Evolutionary conservation across 192 early-diverging fungal genomes (phyloP).

Genomic region (Gryganskiella cystojenkinii): DNA sequence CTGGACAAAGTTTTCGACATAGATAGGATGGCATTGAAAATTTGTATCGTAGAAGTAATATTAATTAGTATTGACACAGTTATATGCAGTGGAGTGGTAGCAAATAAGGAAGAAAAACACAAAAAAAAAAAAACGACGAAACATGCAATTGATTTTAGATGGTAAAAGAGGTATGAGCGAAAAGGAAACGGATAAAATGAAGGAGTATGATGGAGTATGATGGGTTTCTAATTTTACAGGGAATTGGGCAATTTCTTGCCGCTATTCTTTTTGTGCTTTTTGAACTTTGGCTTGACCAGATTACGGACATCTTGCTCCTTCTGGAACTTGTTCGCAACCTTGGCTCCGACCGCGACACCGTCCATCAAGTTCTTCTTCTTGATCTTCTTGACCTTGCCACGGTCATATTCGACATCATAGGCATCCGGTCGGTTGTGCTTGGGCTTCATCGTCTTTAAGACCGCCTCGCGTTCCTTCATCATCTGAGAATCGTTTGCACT

Average conservation of each 20-base stretch:
- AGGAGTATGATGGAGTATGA: not conserved
- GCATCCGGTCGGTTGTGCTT: slow-evolving; percentile 62
- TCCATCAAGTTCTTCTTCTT: slow-evolving; percentile 64
- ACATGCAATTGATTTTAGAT: no score
- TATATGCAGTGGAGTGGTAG: no score
- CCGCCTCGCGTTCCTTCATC: slow-evolving; percentile 40
- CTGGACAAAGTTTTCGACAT: no score
- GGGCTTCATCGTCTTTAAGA: slow-evolving; percentile 59
- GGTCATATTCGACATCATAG: slow-evolving; percentile 80
- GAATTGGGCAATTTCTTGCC: slow-evolving; percentile 35
- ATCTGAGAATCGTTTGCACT: slow-evolving; percentile 15
- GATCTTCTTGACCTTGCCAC: slow-evolving; percentile 78
- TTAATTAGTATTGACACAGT: no score
- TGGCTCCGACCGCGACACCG: slow-evolving; percentile 40
- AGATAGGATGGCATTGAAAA: no score
- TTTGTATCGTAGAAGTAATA: no score
- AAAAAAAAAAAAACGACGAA: no score
- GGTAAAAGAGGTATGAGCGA: no score
- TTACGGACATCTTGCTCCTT: slow-evolving; percentile 53
- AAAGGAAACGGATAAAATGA: not conserved
- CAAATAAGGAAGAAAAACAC: no score
- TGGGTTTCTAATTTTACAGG: not conserved
- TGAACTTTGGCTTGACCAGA: slow-evolving; percentile 47
- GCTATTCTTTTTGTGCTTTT: slow-evolving; percentile 26
- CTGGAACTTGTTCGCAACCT: slow-evolving; percentile 58